Conservation (phyloP, 2,329 filamentous ascomycete genomes). For the Calonectria ilicicola region DNA sequence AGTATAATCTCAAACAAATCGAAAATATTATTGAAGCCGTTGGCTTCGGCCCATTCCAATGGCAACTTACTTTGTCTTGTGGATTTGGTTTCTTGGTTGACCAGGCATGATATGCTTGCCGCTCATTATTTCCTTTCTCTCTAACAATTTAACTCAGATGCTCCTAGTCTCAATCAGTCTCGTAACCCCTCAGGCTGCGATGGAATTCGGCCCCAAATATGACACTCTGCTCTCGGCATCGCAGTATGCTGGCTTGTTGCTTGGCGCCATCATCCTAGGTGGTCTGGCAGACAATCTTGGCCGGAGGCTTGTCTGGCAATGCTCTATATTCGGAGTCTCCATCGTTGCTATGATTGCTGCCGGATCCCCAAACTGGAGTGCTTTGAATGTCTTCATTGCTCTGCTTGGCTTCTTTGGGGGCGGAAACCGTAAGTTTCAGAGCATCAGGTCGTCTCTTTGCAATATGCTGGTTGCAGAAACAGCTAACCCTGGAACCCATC, state of each 20-base stretch:
- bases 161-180: constrained; percentile 35
- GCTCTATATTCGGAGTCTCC: constrained; percentile 34
- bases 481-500: background rate
- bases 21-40: constrained; percentile 31
- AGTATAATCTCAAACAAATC: constrained; percentile 24
- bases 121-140: background rate
- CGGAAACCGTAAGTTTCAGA: constrained; percentile 28
- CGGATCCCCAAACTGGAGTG: constrained; percentile 30
- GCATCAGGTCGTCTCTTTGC: no score
- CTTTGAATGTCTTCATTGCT: constrained; percentile 28
- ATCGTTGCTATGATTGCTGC: constrained; percentile 27
- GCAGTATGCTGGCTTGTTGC: constrained; percentile 28
- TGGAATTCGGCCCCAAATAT: constrained; percentile 35
- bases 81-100: constrained; percentile 37
- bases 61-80: constrained; percentile 33
- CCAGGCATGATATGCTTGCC: constrained; percentile 19
- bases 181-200: constrained; percentile 31
- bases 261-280: constrained; percentile 29
- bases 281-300: constrained; percentile 30
- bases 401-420: constrained; percentile 31
- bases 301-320: constrained; percentile 32
- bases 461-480: background rate
- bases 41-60: constrained; percentile 35
- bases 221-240: constrained; percentile 25
- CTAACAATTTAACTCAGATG: constrained; percentile 24